Conservation (phyloP, 2,329 filamentous ascomycete species). For the Alternaria brassicae region DNA sequence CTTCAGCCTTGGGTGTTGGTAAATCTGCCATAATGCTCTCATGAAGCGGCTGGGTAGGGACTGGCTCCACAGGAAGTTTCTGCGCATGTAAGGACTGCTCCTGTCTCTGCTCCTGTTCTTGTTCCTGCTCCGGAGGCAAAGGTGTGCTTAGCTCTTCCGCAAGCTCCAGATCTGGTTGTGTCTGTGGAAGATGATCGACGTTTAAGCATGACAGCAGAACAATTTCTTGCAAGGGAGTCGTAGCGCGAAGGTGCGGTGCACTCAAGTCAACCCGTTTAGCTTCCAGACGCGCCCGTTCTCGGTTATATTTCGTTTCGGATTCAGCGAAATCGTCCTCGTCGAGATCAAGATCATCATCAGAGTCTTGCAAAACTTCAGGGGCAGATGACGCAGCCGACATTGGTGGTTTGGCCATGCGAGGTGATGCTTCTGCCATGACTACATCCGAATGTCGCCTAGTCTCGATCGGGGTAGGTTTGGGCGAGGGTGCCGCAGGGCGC, state of each 20-base stretch:
- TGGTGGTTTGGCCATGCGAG: slow-evolving; percentile 35
- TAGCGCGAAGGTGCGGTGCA: slow-evolving; percentile 52
- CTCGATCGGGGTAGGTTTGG: slow-evolving; percentile 40
- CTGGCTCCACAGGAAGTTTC: slow-evolving; percentile 4
- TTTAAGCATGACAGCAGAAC: slow-evolving; percentile 52
- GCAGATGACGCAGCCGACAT: slow-evolving; percentile 42
- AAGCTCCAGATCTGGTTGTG: slow-evolving; percentile 8
- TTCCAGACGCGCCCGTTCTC: slow-evolving; percentile 54
- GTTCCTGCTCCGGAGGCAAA: slow-evolving; percentile 27
- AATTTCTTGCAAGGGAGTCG: slow-evolving; percentile 54
- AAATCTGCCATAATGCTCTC: slow-evolving; percentile 35
- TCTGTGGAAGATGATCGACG: slow-evolving; percentile 36
- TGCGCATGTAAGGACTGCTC: slow-evolving; percentile 15
- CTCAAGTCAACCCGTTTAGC: slow-evolving; percentile 55
- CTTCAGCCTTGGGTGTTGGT: slow-evolving; percentile 47
- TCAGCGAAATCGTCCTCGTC: slow-evolving; percentile 56
- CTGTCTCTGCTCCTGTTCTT: background rate
- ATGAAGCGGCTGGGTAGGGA: slow-evolving; percentile 17
- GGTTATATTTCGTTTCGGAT: slow-evolving; percentile 56
- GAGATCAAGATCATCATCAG: slow-evolving; percentile 57
- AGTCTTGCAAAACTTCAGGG: slow-evolving; percentile 48
- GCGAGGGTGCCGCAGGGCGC: slow-evolving; percentile 25
- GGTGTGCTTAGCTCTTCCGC: slow-evolving; percentile 29
- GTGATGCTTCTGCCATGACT: slow-evolving; percentile 45
- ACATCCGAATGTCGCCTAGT: slow-evolving; percentile 45